Evolutionary conservation across 176 grass and related monocot genomes (phyloP).

Genomic region (Hsuehochloa calcarea): DNA sequence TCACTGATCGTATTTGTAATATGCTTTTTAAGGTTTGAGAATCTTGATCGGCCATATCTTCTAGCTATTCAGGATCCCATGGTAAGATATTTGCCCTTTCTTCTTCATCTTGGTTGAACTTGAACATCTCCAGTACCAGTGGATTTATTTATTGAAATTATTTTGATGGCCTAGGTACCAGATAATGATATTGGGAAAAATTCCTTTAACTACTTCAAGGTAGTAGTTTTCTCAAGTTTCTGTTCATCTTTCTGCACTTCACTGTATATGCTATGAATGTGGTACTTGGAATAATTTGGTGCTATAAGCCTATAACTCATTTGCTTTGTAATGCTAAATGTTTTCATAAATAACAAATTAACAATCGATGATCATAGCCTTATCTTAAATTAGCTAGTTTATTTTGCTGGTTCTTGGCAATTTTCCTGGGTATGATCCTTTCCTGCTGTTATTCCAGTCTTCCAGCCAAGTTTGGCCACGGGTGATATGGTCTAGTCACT

Average conservation of each 20-base stretch:
- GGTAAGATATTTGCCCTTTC: constrained; percentile 50
- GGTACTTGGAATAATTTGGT: constrained; percentile 6
- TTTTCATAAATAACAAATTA: neutral
- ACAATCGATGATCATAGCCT: neutral
- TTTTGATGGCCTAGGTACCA: constrained; percentile 49
- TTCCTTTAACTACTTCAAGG: constrained; percentile 97
- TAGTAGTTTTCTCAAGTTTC: constrained; percentile 20
- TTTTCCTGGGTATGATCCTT: neutral
- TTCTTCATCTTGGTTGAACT: constrained; percentile 32
- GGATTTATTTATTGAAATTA: constrained; percentile 33
- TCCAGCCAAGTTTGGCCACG: neutral
- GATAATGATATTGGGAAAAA: constrained; percentile 98
- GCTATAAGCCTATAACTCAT: neutral
- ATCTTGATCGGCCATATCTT: constrained; percentile 72
- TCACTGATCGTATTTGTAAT: constrained; percentile 20
- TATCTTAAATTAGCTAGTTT: neutral
- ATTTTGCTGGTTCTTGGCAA: neutral
- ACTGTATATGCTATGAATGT: constrained; percentile 11
- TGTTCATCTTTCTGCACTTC: neutral
- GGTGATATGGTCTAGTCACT: neutral
- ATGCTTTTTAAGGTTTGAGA: constrained; percentile 60
- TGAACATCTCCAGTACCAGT: constrained; percentile 11
- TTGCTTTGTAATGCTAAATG: neutral
- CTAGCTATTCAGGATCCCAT: constrained; percentile 91
- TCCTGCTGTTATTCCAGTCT: constrained; percentile 2